phyloP scores from a whole-genome alignment of 495 filamentous ascomycete genomes.

The Oleoguttula mirabilis region DNA sequence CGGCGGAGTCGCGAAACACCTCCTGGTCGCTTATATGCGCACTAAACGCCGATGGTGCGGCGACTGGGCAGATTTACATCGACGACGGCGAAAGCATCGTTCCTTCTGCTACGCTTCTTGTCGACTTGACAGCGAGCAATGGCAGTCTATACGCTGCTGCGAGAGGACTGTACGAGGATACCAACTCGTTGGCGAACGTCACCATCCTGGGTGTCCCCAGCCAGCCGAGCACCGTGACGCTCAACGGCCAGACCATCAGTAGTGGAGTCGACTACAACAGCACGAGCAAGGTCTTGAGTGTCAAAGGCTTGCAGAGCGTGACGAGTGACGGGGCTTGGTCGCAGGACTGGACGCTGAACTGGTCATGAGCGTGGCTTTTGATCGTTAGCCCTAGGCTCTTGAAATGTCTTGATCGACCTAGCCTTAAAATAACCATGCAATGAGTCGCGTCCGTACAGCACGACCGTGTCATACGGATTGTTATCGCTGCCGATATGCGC shows the following conservation, averaged over 20 bases:
- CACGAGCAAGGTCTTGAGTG: constrained; percentile 18
- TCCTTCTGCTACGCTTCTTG: constrained; percentile 37
- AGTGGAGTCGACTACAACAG: constrained; percentile 16
- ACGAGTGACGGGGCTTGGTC: constrained; percentile 21
- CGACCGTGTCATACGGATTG: too few relatives aligned
- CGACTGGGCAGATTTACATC: constrained; percentile 21
- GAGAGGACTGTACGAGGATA: constrained; percentile 18
- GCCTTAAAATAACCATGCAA: neutral
- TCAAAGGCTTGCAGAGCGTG: constrained; percentile 19
- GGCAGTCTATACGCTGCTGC: constrained; percentile 19
- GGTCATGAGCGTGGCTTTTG: too few relatives aligned
- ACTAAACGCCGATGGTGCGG: constrained; percentile 14
- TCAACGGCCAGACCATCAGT: constrained; percentile 18
- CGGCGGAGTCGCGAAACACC: constrained; percentile 12
- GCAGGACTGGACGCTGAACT: constrained; percentile 21
- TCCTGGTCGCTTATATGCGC: constrained; percentile 17
- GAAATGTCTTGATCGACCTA: too few relatives aligned
- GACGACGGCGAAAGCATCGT: constrained; percentile 24
- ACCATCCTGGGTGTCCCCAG: constrained; percentile 21
- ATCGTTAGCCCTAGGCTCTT: too few relatives aligned
- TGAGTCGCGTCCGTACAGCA: too few relatives aligned
- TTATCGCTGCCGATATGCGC: too few relatives aligned
- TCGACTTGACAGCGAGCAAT: constrained; percentile 19
- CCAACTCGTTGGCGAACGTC: constrained; percentile 23
- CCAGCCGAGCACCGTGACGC: constrained; percentile 15